Evolutionary conservation across 2,329 filamentous ascomycete genomes (phyloP), one percentile per base, ranked within the genome.

Genomic region (Aspergillus jensenii): DNA sequence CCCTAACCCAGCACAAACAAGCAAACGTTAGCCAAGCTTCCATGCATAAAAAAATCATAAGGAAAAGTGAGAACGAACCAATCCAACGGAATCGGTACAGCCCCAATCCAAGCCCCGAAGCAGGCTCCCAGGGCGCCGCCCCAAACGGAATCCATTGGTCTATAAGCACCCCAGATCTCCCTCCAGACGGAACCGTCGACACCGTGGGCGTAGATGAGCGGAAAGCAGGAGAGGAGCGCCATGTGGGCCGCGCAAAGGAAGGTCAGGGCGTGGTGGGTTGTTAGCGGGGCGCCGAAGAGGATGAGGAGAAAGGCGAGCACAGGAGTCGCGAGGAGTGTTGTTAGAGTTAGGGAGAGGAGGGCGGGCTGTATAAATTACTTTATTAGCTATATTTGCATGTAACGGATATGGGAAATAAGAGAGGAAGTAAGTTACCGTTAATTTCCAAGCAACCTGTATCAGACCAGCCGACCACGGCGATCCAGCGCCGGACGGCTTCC

Each of bases 21-120:
- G 31, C 23, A n/a, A 9, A 5, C 8, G 19, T 50, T 19, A 40
- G 33, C 21, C 19, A 27, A 51, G 31, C 21, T n/a, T 21, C 40
- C 9, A 47, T 8, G 19, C 5, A 40, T 14, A 37, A 55, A 48
- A 45, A 33, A 49, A 19, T 47, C 46, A 52, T 21, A 35, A 43
- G 4, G 55, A 35, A 55, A 21, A 31, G 6, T 39, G 19, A 15
- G 23, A 23, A 75, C 78, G 66, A 62, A 84, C 93, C 93, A 98
- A 74, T 99, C 95, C 65, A 99, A 79, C 2, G 95, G 95, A 66
- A 99, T 98, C 0, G 96, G 95, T 53, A 98, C 86, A 7, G 95
- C 95, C 3, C 95, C 95, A 43, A 96, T 78, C 95, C 95, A 98
- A 41, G 91, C 91, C 6, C 95, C 95, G 1, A 93, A 68, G 25